Evolutionary conservation across 306 rosid species (phyloP), one percentile per base, ranked within the genome.

Genomic region (Purshia tridentata): DNA sequence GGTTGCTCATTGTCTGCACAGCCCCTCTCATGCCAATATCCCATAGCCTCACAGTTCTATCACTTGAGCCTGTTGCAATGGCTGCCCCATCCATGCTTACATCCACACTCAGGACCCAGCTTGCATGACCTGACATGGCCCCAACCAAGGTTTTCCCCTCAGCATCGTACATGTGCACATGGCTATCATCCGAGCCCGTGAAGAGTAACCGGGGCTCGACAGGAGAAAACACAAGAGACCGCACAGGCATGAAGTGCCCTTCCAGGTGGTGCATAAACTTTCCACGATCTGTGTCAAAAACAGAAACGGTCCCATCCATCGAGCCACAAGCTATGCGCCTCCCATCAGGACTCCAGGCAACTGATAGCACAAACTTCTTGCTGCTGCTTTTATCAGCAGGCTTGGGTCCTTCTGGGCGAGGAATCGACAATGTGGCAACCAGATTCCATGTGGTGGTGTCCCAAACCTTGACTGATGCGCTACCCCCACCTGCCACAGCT

Each of bases 401-500:
- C 79, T 91, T 94, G 67, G 89, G 56, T 51, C 96, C 94, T 76
- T 91, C 99, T 11, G 91, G 92, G 50, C 96, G 96, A 65, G 99
- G 99, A 86, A 95, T 86, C 12, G 88, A 86, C 61, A 95, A 72
- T 60, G 96, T 91, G 55, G 88, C 90, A 81, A 88, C 58, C 70
- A 83, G 76, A 51, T 82, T 77, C 99, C 99, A 95, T 4, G 99
- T 77, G 78, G 76, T 76, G 10, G 99, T 95, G 82, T 91, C 98
- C 99, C 99, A 95, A 45, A 95, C 87, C 81, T 91, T 95, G 72
- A 95, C 86, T 0, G 99, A 95, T 39, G 97, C 98, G 67, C 99
- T 95, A 49, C 96, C 91, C 72, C 99, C 99, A 9, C 99, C 98
- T 45, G 99, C 99, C 72, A 86, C 99, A n/a, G 99, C 99, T 81